These are phyloP conservation scores for Allantophomopsis lycopodina DNA, from an alignment of 2,329 filamentous ascomycete genomes.

Conservation along the genomic window DNA sequence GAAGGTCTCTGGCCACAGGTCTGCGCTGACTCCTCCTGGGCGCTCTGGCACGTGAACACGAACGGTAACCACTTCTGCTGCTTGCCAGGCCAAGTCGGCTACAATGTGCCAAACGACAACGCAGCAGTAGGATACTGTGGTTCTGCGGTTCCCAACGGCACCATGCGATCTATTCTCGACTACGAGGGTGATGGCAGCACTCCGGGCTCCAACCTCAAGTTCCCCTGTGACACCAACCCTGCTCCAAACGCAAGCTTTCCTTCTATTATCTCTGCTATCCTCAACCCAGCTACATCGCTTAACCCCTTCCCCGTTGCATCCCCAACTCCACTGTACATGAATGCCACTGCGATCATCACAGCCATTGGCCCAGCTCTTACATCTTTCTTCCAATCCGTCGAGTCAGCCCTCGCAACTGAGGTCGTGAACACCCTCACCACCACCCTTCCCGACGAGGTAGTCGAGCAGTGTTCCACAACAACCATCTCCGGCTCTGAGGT, in stretches of 20 bases:
- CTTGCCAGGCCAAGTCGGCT: slow-evolving; percentile 1
- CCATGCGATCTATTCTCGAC: slow-evolving; percentile 1
- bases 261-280: not conserved
- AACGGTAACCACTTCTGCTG: slow-evolving; percentile 3
- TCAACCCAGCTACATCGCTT: not conserved
- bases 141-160: not conserved
- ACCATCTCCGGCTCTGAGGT: too few relatives aligned
- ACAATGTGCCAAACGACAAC: not conserved
- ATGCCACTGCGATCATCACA: not conserved
- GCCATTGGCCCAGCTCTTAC: too few relatives aligned
- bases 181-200: slow-evolving; percentile 1
- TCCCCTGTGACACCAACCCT: slow-evolving; percentile 1
- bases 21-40: slow-evolving; percentile 1
- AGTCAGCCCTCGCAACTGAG: too few relatives aligned
- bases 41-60: slow-evolving; percentile 2
- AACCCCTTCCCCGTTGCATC: not conserved
- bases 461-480: too few relatives aligned
- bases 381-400: too few relatives aligned
- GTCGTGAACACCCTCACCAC: too few relatives aligned
- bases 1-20: slow-evolving; percentile 1
- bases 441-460: too few relatives aligned
- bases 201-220: not conserved
- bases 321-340: not conserved
- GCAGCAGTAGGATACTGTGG: slow-evolving; percentile 1
- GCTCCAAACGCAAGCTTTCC: not conserved